These are phyloP conservation scores for Aspergillus proliferans DNA, from an alignment of 2,329 filamentous ascomycete genomes.

Conservation along the genomic window DNA sequence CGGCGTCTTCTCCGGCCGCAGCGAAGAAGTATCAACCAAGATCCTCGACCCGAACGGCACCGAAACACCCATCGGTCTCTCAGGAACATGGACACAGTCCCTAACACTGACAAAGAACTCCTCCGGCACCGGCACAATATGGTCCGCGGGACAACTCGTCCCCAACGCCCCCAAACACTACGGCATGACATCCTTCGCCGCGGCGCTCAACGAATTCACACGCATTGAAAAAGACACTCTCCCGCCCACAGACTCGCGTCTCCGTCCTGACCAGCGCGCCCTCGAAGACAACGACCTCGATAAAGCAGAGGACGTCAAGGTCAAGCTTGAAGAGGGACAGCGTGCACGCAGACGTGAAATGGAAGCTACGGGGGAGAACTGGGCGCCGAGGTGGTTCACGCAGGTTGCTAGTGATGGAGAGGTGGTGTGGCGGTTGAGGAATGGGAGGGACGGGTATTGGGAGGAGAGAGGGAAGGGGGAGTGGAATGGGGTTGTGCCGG, in stretches of 20 bases:
- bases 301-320: slow-evolving; percentile 75
- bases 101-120: slow-evolving; percentile 62
- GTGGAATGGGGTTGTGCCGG: slow-evolving; percentile 56
- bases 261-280: slow-evolving; percentile 81
- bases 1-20: slow-evolving; percentile 93
- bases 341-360: slow-evolving; percentile 65
- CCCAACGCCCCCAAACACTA: slow-evolving; percentile 74
- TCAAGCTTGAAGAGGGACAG: slow-evolving; percentile 78
- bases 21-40: slow-evolving; percentile 80
- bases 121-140: slow-evolving; percentile 61
- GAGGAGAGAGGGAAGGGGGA: slow-evolving; percentile 65
- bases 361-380: slow-evolving; percentile 66
- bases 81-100: slow-evolving; percentile 77
- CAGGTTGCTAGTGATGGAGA: slow-evolving; percentile 51
- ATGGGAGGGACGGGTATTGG: slow-evolving; percentile 88
- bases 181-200: slow-evolving; percentile 82
- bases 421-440: slow-evolving; percentile 63
- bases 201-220: slow-evolving; percentile 81
- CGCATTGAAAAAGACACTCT: slow-evolving; percentile 66
- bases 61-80: slow-evolving; percentile 60
- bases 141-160: slow-evolving; percentile 72
- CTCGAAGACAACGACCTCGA: slow-evolving; percentile 78
- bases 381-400: slow-evolving; percentile 79
- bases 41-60: slow-evolving; percentile 61
- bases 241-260: slow-evolving; percentile 72